Conservation (phyloP, 352 stramenopile species). For the Peronospora destructor region DNA sequence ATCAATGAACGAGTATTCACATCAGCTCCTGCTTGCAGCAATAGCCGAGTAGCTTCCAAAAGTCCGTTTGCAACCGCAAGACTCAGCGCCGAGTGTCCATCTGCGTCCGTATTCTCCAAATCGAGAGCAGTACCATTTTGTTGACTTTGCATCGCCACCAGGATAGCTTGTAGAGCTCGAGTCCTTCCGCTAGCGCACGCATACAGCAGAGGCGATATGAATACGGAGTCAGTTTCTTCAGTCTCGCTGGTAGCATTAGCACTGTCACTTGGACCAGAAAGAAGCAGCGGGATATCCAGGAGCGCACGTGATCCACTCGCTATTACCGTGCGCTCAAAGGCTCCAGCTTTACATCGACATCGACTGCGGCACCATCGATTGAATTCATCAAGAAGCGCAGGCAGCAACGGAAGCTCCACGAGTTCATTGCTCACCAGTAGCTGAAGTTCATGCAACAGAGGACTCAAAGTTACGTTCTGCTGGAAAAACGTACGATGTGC, state of each 20-base stretch:
- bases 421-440: conserved; percentile 56
- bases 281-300: conserved; percentile 52
- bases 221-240: conserved; percentile 8
- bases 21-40: conserved; percentile 44
- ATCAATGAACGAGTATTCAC: conserved; percentile 57
- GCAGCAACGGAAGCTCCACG: conserved; percentile 49
- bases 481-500: conserved; percentile 61
- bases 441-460: conserved; percentile 35
- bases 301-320: conserved; percentile 27
- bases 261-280: conserved; percentile 3
- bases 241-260: conserved; percentile 1
- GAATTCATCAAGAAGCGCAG: conserved; percentile 53
- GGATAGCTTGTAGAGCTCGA: conserved; percentile 36
- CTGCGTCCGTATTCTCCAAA: conserved; percentile 62
- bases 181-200: conserved; percentile 54
- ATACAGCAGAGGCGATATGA: conserved; percentile 50
- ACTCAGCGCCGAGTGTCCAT: conserved; percentile 51
- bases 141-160: conserved; percentile 26
- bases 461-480: conserved; percentile 22
- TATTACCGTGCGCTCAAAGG: conserved; percentile 51
- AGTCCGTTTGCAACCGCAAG: conserved; percentile 55
- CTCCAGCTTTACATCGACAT: conserved; percentile 7
- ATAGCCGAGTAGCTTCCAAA: conserved; percentile 31
- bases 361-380: conserved; percentile 15
- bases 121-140: conserved; percentile 11